These are phyloP conservation scores for Penicillium sumatraense DNA, from an alignment of 2,329 filamentous ascomycete genomes.

Conservation along the genomic window DNA sequence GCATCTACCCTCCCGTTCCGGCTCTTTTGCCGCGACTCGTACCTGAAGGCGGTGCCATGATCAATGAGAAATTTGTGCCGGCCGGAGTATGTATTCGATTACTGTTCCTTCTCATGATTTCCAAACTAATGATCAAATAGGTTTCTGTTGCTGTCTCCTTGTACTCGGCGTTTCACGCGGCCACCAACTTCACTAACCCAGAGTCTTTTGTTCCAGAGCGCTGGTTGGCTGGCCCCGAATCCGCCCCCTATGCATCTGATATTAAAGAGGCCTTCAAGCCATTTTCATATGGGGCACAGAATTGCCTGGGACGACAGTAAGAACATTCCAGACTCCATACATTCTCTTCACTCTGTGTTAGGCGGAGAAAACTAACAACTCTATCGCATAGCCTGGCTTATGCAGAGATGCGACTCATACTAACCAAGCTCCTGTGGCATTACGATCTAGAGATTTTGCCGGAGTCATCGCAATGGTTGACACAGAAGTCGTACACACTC, in stretches of 20 bases:
- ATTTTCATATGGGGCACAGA: conserved; percentile 34
- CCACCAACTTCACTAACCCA: conserved; percentile 23
- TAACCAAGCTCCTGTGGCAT: conserved; percentile 40
- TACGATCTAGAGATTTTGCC: conserved; percentile 44
- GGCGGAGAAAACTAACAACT: conserved; percentile 9
- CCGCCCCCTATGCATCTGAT: conserved; percentile 31
- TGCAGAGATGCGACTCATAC: conserved; percentile 47
- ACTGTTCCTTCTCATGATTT: no score
- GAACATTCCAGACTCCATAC: neutral
- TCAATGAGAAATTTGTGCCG: conserved; percentile 31
- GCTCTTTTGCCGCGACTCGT: conserved; percentile 37
- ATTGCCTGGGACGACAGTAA: conserved; percentile 36
- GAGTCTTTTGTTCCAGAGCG: conserved; percentile 36
- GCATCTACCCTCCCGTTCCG: conserved; percentile 34
- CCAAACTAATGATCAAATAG: conserved; percentile 7
- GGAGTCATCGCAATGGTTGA: conserved; percentile 28
- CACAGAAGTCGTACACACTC: conserved; percentile 39
- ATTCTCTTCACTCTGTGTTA: no score
- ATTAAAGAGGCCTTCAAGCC: conserved; percentile 36
- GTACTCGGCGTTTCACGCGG: conserved; percentile 14
- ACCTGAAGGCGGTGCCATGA: conserved; percentile 32
- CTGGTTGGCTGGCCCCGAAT: conserved; percentile 29
- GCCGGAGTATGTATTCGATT: conserved; percentile 28
- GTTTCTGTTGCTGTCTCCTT: conserved; percentile 21
- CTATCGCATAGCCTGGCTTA: conserved; percentile 30